phyloP scores from a whole-genome alignment of 768 basidiomycete genomes.

The Fomitopsis serialis region DNA sequence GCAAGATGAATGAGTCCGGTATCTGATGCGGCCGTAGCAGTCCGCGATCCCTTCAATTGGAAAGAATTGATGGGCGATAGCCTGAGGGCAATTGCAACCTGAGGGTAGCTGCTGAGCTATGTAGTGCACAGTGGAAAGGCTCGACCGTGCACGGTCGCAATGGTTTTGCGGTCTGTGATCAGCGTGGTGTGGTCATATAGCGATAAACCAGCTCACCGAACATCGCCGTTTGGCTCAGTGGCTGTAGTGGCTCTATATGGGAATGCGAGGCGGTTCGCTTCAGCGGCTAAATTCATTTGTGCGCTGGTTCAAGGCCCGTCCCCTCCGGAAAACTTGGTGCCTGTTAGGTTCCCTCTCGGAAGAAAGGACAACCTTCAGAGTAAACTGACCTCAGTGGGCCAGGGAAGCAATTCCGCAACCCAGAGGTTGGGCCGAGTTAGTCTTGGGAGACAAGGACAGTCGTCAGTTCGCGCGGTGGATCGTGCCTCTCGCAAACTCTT shows the following conservation, averaged over 20 bases:
- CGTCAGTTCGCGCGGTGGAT: slow-evolving; percentile 76
- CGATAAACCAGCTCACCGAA: background rate
- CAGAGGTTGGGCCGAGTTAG: slow-evolving; percentile 85
- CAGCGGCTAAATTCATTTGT: slow-evolving; percentile 58
- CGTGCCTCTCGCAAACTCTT: slow-evolving; percentile 77
- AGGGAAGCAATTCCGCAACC: slow-evolving; percentile 94
- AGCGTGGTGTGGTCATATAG: too few species aligned
- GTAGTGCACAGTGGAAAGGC: too few species aligned
- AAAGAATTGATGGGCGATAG: too few species aligned
- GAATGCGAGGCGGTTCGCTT: slow-evolving; percentile 64
- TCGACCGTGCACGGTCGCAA: too few species aligned
- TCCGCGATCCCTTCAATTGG: too few species aligned
- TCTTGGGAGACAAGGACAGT: slow-evolving; percentile 84
- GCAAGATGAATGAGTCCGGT: too few species aligned
- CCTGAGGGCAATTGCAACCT: too few species aligned
- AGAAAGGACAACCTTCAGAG: slow-evolving; percentile 65
- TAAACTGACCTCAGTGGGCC: slow-evolving; percentile 79
- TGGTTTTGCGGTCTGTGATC: too few species aligned
- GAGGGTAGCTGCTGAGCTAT: too few species aligned
- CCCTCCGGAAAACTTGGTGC: slow-evolving; percentile 93
- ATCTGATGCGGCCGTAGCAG: too few species aligned
- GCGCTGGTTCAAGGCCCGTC: slow-evolving; percentile 92
- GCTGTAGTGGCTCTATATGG: slow-evolving; percentile 80
- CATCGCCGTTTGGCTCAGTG: slow-evolving; percentile 49
- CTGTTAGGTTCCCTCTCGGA: slow-evolving; percentile 60